These are phyloP conservation scores for Mortierella sp. DNA, from an alignment of 371 early-diverging fungal species.

Conservation along the genomic window DNA sequence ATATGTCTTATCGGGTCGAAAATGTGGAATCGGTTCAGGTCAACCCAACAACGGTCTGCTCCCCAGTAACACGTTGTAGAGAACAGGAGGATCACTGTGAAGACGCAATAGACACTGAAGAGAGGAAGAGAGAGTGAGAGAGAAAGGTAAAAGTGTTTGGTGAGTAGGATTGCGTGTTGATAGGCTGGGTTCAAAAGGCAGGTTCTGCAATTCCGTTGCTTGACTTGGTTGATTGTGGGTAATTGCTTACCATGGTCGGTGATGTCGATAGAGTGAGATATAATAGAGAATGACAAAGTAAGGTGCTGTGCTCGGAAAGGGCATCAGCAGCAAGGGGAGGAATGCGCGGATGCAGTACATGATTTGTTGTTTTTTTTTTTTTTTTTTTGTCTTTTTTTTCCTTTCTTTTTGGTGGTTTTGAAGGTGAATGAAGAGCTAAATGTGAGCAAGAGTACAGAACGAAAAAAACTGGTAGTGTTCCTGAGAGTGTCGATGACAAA, in stretches of 20 bases:
- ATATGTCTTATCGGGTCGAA: conserved; percentile 43
- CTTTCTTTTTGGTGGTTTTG: too few species aligned
- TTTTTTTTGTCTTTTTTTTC: too few species aligned
- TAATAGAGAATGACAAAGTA: conserved; percentile 72
- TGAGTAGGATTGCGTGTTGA: background rate
- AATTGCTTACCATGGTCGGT: conserved; percentile 71
- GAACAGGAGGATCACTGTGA: conserved; percentile 68
- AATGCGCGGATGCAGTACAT: conserved; percentile 78
- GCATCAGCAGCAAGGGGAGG: conserved; percentile 72
- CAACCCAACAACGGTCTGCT: conserved; percentile 76
- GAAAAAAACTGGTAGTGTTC: too few species aligned
- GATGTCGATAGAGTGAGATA: conserved; percentile 73
- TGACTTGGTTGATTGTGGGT: background rate
- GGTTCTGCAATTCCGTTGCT: background rate
- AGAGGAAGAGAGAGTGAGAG: background rate
- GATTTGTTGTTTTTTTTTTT: background rate
- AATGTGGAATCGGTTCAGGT: conserved; percentile 59
- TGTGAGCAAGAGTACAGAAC: too few species aligned
- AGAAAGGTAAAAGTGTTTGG: background rate
- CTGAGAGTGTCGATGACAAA: too few species aligned
- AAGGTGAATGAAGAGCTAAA: too few species aligned
- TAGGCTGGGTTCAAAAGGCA: background rate
- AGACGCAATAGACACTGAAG: conserved; percentile 67
- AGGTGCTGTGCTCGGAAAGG: conserved; percentile 78
- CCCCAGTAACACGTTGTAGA: conserved; percentile 81